phyloP scores from a whole-genome alignment of 192 early-diverging fungal species.

The Allomyces macrogynus region DNA sequence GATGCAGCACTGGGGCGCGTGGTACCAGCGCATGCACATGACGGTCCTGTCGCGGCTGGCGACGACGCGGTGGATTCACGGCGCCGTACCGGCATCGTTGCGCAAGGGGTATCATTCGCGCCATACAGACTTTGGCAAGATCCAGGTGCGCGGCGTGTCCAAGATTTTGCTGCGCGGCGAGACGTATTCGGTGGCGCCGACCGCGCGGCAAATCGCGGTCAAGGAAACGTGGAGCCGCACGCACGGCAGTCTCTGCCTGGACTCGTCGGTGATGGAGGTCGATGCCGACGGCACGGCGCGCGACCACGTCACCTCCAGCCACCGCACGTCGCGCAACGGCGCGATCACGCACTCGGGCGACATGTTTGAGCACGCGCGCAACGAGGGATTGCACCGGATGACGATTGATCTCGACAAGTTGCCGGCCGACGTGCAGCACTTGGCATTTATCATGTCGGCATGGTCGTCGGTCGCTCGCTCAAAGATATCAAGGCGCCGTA shows the following conservation, averaged over 20 bases:
- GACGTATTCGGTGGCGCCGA: conserved; percentile 10
- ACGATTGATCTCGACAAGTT: conserved; percentile 7
- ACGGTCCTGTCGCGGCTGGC: no score
- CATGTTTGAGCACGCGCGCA: conserved; percentile 2
- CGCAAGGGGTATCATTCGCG: no score
- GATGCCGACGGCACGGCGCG: no score
- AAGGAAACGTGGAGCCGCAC: conserved; percentile 13
- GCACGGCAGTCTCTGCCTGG: not conserved
- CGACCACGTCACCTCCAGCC: no score
- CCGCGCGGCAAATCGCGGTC: conserved; percentile 10
- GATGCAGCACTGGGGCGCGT: no score
- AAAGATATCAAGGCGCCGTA: conserved; percentile 1
- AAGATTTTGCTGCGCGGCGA: conserved; percentile 6
- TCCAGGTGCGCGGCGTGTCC: no score
- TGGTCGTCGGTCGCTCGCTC: conserved; percentile 4
- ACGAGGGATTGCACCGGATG: conserved; percentile 9
- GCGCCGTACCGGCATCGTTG: no score
- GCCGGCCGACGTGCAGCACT: conserved; percentile 5
- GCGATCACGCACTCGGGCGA: conserved; percentile 1
- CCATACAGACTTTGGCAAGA: no score
- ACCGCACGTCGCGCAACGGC: no score
- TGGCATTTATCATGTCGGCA: conserved; percentile 14
- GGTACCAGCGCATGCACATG: no score
- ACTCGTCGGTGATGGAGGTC: no score
- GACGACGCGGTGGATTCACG: no score